Evolutionary conservation across 2,329 filamentous ascomycete genomes (phyloP).

Genomic region (Acrodontium crateriforme): DNA sequence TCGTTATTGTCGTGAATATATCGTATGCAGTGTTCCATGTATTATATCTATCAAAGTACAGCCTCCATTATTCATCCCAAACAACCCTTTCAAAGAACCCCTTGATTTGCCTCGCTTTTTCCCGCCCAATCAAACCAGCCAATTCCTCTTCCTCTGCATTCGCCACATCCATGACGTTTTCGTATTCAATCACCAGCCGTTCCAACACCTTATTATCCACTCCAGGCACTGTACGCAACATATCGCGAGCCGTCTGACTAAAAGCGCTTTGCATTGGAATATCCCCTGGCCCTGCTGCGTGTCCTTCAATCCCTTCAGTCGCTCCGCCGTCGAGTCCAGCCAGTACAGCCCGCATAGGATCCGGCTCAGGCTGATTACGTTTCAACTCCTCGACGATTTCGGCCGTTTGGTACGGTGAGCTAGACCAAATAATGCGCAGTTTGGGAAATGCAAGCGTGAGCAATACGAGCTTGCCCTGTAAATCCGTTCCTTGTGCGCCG

Average conservation of each 20-base stretch:
- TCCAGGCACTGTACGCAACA: conserved; percentile 74
- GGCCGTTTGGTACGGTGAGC: conserved; percentile 84
- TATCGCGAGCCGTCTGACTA: conserved; percentile 77
- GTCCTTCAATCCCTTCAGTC: background rate
- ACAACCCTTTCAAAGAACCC: conserved; percentile 64
- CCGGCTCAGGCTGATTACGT: conserved; percentile 75
- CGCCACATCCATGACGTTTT: conserved; percentile 67
- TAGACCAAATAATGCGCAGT: conserved; percentile 86
- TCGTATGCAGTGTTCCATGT: no score
- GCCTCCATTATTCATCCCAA: no score
- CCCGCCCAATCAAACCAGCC: conserved; percentile 58
- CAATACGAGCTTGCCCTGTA: conserved; percentile 84
- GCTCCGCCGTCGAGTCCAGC: conserved; percentile 59
- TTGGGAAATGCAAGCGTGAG: conserved; percentile 84
- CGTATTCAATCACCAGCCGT: conserved; percentile 56
- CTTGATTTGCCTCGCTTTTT: conserved; percentile 61
- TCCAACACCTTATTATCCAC: conserved; percentile 67
- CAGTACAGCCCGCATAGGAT: conserved; percentile 74
- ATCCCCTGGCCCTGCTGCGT: no score
- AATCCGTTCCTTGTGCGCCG: conserved; percentile 57
- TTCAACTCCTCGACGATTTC: conserved; percentile 95
- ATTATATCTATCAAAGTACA: no score
- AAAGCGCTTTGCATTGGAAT: conserved; percentile 50
- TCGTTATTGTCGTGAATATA: no score
- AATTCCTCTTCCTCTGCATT: conserved; percentile 71